Evolutionary conservation across 1,284 basidiomycete species (phyloP), one percentile per base, ranked within the genome.

Genomic region (Ceratorhiza oryzae-sativae): DNA sequence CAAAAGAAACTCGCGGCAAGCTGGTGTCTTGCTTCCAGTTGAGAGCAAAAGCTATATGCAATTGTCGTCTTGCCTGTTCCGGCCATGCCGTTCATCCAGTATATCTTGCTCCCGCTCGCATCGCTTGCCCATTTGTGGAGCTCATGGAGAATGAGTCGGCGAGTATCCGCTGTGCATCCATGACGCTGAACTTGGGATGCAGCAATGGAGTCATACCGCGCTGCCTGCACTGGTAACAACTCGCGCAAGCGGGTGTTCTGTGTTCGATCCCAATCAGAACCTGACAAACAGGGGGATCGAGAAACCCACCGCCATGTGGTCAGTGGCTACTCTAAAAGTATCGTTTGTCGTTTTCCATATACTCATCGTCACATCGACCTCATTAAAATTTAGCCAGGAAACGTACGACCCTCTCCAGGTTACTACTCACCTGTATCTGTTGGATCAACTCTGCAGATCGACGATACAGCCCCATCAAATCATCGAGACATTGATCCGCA

Each of bases 11-110:
- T 46, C 18, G 41, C 60, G 5, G 41, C 60, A 2, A 62, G 60
- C 6, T 23, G 25, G 10, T 46, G 20, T 25, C 12, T 15, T 10
- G 3, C 25, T 18, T 48, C 42, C 12, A 62, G 60, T 42, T 13
- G 23, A 2, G 46, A 15, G 25, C 60, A 62, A 10, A 62, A 42
- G 25, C 60, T 62, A 15, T 62, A 62, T 18, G 60, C 60, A 9
- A 62, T 62, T 1, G 60, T 62, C 10, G n/a, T n/a, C n/a, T n/a
- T n/a, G n/a, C n/a, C n/a, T n/a, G n/a, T n/a, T n/a, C n/a, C n/a
- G n/a, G n/a, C 60, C 60, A 62, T 62, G 60, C 60, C 60, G 42
- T 62, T 46, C n/a, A 61, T 39, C 59, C 59, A 61, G 36, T 42
- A 61, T 5, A 61, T 25, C 23, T 25, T 61, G n/a, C 12, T 5